Evolutionary conservation across 768 basidiomycete species (phyloP).

Genomic region (Auricularia sp.): DNA sequence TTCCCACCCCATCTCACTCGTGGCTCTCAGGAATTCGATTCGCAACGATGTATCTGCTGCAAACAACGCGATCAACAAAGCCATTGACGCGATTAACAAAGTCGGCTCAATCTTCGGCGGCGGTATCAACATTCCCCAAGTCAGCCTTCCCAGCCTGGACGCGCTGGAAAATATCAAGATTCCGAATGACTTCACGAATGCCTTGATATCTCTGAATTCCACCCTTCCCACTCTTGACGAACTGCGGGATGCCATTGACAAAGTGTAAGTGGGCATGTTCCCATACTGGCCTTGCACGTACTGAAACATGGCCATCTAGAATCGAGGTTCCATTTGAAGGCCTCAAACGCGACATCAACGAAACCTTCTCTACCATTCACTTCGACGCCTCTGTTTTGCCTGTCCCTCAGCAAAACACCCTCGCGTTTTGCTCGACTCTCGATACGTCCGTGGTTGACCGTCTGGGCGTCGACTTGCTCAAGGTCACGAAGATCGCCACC

Average conservation of each 20-base stretch:
- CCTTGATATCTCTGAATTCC: constrained; percentile 66
- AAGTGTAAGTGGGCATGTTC: constrained; percentile 43
- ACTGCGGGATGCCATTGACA: constrained; percentile 56
- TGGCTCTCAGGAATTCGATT: constrained; percentile 30
- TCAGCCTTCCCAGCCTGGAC: constrained; percentile 65
- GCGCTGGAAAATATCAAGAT: constrained; percentile 70
- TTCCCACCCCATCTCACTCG: background rate
- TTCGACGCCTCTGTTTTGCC: constrained; percentile 69
- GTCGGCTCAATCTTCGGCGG: constrained; percentile 53
- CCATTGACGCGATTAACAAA: constrained; percentile 63
- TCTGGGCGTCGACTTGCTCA: constrained; percentile 68
- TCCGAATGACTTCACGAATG: constrained; percentile 63
- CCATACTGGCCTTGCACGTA: background rate
- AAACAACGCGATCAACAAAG: constrained; percentile 56
- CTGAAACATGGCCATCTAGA: constrained; percentile 25
- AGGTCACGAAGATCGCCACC: constrained; percentile 69
- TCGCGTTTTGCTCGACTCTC: constrained; percentile 68
- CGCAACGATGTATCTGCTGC: constrained; percentile 58
- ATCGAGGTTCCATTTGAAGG: constrained; percentile 82
- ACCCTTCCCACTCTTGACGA: constrained; percentile 72
- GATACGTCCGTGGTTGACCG: constrained; percentile 83
- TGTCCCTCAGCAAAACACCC: constrained; percentile 55
- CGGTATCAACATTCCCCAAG: constrained; percentile 58
- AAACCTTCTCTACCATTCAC: constrained; percentile 62
- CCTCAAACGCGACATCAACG: constrained; percentile 82